phyloP scores from a whole-genome alignment of 805 yeast genomes.

The Wickerhamiella galacta region DNA sequence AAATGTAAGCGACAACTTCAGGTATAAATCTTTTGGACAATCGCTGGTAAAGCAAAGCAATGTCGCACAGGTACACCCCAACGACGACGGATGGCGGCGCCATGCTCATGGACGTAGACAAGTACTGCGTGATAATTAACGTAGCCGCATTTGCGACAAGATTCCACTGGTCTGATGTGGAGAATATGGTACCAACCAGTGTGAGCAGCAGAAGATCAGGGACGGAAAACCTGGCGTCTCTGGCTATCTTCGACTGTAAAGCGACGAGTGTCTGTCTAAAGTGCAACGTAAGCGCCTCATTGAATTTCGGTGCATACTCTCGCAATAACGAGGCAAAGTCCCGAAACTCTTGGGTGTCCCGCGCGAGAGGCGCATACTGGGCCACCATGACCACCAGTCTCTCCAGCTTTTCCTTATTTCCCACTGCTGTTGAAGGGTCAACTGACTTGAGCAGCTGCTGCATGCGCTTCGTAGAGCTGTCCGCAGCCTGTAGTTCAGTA shows the following conservation, averaged over 20 bases:
- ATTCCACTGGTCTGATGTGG: slow-evolving; percentile 94
- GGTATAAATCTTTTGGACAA: slow-evolving; percentile 70
- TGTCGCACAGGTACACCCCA: slow-evolving; percentile 51
- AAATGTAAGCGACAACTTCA: slow-evolving; percentile 41
- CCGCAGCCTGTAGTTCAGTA: slow-evolving; percentile 5
- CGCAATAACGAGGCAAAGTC: slow-evolving; percentile 25
- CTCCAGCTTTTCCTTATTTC: slow-evolving; percentile 63
- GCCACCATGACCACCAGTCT: slow-evolving; percentile 45
- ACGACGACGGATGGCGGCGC: slow-evolving; percentile 31
- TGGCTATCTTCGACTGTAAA: slow-evolving; percentile 36
- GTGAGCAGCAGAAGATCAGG: slow-evolving; percentile 54
- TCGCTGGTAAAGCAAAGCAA: slow-evolving; percentile 56
- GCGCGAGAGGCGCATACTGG: slow-evolving; percentile 40
- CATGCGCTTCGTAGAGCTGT: slow-evolving; percentile 18
- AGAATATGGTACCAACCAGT: slow-evolving; percentile 60
- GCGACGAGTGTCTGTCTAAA: slow-evolving; percentile 40
- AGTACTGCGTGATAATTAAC: slow-evolving; percentile 52
- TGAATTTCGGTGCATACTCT: slow-evolving; percentile 46
- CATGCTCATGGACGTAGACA: slow-evolving; percentile 34
- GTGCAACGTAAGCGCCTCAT: slow-evolving; percentile 42
- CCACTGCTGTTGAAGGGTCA: slow-evolving; percentile 65
- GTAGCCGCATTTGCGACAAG: slow-evolving; percentile 72
- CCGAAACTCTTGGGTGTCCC: slow-evolving; percentile 21
- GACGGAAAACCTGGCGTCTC: slow-evolving; percentile 15
- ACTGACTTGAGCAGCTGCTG: slow-evolving; percentile 40